Evolutionary conservation across 2,329 filamentous ascomycete genomes (phyloP).

Genomic region (Neurospora sp.): DNA sequence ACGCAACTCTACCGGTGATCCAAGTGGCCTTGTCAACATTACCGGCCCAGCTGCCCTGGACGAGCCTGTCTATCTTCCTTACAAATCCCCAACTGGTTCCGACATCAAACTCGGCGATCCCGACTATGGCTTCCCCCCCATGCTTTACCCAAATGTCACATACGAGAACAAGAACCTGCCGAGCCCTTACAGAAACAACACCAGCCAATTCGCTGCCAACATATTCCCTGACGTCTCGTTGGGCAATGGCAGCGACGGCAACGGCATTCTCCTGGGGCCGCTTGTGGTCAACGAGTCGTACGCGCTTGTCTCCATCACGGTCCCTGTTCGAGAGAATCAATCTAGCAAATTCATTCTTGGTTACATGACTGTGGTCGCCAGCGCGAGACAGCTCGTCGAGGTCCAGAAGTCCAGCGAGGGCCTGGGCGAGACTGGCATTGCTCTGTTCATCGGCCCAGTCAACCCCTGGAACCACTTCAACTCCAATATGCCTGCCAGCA

Average conservation of each 20-base stretch:
- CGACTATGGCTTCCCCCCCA: conserved; percentile 57
- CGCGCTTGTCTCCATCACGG: conserved; percentile 69
- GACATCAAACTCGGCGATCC: conserved; percentile 50
- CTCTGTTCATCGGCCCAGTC: conserved; percentile 60
- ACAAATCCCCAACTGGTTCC: conserved; percentile 45
- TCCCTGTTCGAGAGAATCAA: conserved; percentile 64
- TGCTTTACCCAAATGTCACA: conserved; percentile 70
- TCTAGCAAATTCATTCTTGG: conserved; percentile 57
- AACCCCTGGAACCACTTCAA: conserved; percentile 56
- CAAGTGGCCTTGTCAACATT: conserved; percentile 51
- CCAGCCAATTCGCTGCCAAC: conserved; percentile 33
- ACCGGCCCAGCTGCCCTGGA: conserved; percentile 40
- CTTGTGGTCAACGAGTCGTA: conserved; percentile 61
- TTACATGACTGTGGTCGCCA: conserved; percentile 73
- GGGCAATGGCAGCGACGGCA: conserved; percentile 35
- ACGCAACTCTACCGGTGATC: conserved; percentile 49
- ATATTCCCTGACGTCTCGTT: conserved; percentile 42
- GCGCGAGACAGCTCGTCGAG: conserved; percentile 52
- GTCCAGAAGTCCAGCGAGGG: conserved; percentile 58
- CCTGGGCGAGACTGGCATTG: conserved; percentile 57
- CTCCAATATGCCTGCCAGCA: conserved; percentile 33
- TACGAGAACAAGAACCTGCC: conserved; percentile 39
- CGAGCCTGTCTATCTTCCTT: conserved; percentile 51
- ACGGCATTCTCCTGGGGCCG: conserved; percentile 66
- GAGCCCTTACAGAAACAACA: conserved; percentile 31